Conservation (phyloP, 2,329 filamentous ascomycete genomes). For the Zalaria obscura region DNA sequence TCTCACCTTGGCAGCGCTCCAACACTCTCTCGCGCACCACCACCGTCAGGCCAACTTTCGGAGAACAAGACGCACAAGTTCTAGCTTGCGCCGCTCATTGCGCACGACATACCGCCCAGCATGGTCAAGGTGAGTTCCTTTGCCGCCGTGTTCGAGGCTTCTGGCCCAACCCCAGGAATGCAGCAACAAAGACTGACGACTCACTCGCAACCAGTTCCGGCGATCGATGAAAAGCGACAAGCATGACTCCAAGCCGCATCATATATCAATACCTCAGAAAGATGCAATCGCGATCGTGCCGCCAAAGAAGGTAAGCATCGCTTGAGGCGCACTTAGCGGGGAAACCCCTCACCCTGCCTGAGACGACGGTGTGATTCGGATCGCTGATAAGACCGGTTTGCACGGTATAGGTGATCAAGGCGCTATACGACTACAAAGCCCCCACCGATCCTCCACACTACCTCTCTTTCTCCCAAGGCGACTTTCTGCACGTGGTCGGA, state of each 20-base stretch:
- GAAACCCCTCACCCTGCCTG: not conserved
- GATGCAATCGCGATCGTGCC: conserved; percentile 78
- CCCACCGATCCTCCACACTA: conserved; percentile 41
- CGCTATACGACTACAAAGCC: conserved; percentile 83
- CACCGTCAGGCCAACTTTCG: not conserved
- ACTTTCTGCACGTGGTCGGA: conserved; percentile 96
- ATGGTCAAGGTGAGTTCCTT: conserved; percentile 10
- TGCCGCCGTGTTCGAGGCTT: not conserved
- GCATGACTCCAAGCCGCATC: conserved; percentile 31
- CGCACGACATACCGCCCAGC: not conserved
- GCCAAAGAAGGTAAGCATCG: conserved; percentile 66
- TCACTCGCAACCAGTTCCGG: conserved; percentile 38
- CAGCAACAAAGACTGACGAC: conserved; percentile 1
- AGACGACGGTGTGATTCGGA: not conserved
- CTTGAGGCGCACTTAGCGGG: too few relatives aligned
- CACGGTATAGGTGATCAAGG: conserved; percentile 69
- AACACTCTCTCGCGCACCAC: too few relatives aligned
- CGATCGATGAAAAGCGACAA: conserved; percentile 86
- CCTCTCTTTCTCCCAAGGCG: conserved; percentile 82
- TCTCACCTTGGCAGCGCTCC: too few relatives aligned
- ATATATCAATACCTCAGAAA: conserved; percentile 67
- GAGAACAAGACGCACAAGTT: not conserved
- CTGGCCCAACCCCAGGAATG: not conserved
- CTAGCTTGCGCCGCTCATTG: not conserved
- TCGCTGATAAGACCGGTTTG: not conserved